Percentiles rank a stretch among this genome's conserved stretches.
phyloP scores from a whole-genome alignment of 2,329 filamentous ascomycete genomes.

The Intubia oerlemansii region DNA sequence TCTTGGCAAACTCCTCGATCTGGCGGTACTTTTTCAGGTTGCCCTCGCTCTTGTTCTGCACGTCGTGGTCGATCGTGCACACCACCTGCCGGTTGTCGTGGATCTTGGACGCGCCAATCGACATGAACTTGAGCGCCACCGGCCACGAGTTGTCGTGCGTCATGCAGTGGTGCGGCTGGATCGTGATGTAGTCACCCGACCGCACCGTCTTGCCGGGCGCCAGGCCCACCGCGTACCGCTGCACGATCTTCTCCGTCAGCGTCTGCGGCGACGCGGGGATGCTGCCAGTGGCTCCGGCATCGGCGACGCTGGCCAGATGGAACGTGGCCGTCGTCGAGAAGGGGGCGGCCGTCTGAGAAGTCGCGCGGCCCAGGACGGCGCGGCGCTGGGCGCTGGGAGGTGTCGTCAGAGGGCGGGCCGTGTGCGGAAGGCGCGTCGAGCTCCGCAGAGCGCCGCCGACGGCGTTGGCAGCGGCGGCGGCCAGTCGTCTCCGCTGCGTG shows the following conservation, averaged over 20 bases:
- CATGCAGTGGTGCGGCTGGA: constrained; percentile 56
- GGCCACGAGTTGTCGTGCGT: constrained; percentile 43
- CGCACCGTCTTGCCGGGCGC: constrained; percentile 53
- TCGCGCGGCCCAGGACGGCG: background rate
- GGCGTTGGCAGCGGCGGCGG: constrained; percentile 1
- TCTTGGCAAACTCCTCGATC: constrained; percentile 63
- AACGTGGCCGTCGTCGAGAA: constrained; percentile 18
- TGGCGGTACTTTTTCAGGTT: constrained; percentile 68
- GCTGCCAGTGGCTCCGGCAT: constrained; percentile 5
- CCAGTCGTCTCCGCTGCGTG: constrained; percentile 3
- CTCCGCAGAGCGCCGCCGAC: constrained; percentile 1
- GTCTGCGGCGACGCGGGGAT: constrained; percentile 38
- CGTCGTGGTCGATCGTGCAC: constrained; percentile 72
- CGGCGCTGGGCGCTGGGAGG: background rate
- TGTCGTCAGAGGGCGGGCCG: too few species aligned
- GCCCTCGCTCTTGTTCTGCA: constrained; percentile 58
- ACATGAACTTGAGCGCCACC: constrained; percentile 52
- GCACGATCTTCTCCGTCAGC: constrained; percentile 82
- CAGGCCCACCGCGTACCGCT: constrained; percentile 58
- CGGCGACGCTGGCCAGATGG: background rate
- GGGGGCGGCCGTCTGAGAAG: constrained; percentile 9
- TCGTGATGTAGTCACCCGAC: constrained; percentile 65
- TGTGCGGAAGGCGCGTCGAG: background rate
- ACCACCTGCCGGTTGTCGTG: constrained; percentile 55
- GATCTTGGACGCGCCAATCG: constrained; percentile 56